Evolutionary conservation across 768 basidiomycete genomes (phyloP), one percentile per base, ranked within the genome.

Genomic region (Mycena capillaripes): DNA sequence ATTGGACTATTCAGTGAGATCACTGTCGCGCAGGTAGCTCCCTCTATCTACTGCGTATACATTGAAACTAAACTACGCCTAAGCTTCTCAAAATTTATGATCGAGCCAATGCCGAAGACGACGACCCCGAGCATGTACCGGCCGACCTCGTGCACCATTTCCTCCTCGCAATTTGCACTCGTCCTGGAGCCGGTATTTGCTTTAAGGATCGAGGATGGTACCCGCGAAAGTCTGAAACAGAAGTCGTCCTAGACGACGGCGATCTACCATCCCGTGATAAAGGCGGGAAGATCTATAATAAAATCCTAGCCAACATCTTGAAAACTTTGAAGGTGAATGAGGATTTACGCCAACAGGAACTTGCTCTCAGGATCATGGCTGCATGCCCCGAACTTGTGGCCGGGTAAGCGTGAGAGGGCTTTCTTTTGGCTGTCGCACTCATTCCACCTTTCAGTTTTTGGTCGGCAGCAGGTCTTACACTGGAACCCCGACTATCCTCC

Each of bases 121-220:
- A 81, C 2, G 84, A 88, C 23, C 78, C 83, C 3, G 90, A 91
- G 19, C 83, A 90, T 53, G 80, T 91, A 23, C 92, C 91, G 12
- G 95, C 93, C 2, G 92, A 97, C 73, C 86, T 97, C 4, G 91
- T 89, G 0, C 94, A 96, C 71, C 95, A 97, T 76, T 98, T 98
- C 80, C 83, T 98, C 14, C 88, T 97, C 30, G 93, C 93, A 2
- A 90, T 96, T 34, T 94, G 93, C 76, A 93, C 94, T 0, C 90
- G 89, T 29, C 94, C 95, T 0, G 96, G 97, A 0, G 82, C 86
- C 16, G 97, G 97, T 0, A 86, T 98, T 17, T 98, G 97, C 77
- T 98, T 97, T 82, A 90, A 85, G 61, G 95, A 97, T 76, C 87
- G 89, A 10, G 97, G 97, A 3, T 98, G 97, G 97, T 98, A 98